Conservation (phyloP, 1,284 basidiomycete genomes). For the Heterobasidion irregulare region DNA sequence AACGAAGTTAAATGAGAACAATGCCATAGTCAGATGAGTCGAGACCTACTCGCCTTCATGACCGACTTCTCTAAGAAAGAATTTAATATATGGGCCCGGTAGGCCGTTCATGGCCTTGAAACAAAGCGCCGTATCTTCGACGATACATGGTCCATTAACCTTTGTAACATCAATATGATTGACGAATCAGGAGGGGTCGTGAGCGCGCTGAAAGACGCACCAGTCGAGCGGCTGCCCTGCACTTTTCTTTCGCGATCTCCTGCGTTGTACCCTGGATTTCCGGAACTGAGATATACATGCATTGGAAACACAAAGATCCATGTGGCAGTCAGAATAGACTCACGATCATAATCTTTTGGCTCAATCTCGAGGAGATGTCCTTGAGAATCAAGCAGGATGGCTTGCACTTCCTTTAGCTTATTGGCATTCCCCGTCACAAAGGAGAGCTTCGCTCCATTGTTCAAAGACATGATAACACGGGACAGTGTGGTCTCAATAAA, state of each 20-base stretch:
- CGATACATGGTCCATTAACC: constrained; percentile 85
- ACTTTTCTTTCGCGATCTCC: constrained; percentile 89
- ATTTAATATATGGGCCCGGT: constrained; percentile 96
- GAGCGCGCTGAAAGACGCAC: constrained; percentile 28
- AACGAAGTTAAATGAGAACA: neutral
- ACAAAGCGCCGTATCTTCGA: constrained; percentile 93
- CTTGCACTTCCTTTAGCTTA: constrained; percentile 86
- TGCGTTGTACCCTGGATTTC: constrained; percentile 92
- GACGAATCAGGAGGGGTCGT: too few species aligned
- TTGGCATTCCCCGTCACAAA: constrained; percentile 95
- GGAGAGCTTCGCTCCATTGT: constrained; percentile 31
- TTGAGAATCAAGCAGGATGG: constrained; percentile 50
- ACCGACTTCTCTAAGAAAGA: constrained; percentile 77
- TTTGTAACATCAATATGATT: constrained; percentile 17
- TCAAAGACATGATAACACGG: neutral
- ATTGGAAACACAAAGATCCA: neutral
- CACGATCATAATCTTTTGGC: constrained; percentile 63
- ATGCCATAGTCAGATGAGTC: neutral
- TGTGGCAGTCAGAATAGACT: constrained; percentile 32
- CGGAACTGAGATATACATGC: constrained; percentile 50
- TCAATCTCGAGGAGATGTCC: constrained; percentile 57
- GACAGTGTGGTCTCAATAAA: neutral
- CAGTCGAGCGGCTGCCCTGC: constrained; percentile 74
- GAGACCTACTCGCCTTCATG: constrained; percentile 46
- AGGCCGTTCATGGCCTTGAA: constrained; percentile 86